A percentile compares a stretch with the other conserved stretches of the same genome.
phyloP scores from a whole-genome alignment of 805 yeast genomes.

The Teunomyces cretensis region DNA sequence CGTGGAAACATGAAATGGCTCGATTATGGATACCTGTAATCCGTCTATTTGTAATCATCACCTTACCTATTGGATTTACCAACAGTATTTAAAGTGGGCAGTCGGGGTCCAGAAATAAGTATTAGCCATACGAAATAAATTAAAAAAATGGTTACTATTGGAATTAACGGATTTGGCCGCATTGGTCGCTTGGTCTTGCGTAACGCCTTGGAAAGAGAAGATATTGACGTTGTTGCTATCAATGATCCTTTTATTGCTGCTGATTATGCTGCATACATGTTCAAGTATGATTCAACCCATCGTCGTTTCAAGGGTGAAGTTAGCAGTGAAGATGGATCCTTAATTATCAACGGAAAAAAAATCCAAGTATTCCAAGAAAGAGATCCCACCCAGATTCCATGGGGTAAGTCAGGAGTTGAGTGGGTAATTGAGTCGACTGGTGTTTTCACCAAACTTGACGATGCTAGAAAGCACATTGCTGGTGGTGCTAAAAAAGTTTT shows the following conservation, averaged over 20 bases:
- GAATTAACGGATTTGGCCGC: slow-evolving; percentile 38
- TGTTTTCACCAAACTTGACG: slow-evolving; percentile 34
- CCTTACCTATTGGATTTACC: too few species aligned
- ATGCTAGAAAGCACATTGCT: slow-evolving; percentile 36
- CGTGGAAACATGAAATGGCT: too few species aligned
- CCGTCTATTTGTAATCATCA: too few species aligned
- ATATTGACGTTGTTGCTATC: slow-evolving; percentile 31
- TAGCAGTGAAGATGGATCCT: slow-evolving; percentile 18
- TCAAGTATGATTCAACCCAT: slow-evolving; percentile 38
- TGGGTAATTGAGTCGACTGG: slow-evolving; percentile 35
- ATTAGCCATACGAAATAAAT: too few species aligned
- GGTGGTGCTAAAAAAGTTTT: slow-evolving; percentile 37
- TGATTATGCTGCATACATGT: slow-evolving; percentile 37
- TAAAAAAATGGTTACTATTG: slow-evolving; percentile 28
- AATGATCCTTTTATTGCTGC: slow-evolving; percentile 36
- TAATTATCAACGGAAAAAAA: slow-evolving; percentile 27
- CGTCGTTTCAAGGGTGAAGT: slow-evolving; percentile 32
- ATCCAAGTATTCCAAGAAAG: slow-evolving; percentile 32
- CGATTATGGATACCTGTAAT: too few species aligned
- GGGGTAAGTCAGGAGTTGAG: slow-evolving; percentile 34
- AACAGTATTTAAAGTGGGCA: too few species aligned
- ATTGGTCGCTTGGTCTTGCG: slow-evolving; percentile 36
- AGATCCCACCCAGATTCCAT: slow-evolving; percentile 34
- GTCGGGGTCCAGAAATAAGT: too few species aligned
- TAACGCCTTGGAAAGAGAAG: slow-evolving; percentile 29